Conservation (phyloP, 2,329 filamentous ascomycete genomes). For the Aureobasidium mangrovei region DNA sequence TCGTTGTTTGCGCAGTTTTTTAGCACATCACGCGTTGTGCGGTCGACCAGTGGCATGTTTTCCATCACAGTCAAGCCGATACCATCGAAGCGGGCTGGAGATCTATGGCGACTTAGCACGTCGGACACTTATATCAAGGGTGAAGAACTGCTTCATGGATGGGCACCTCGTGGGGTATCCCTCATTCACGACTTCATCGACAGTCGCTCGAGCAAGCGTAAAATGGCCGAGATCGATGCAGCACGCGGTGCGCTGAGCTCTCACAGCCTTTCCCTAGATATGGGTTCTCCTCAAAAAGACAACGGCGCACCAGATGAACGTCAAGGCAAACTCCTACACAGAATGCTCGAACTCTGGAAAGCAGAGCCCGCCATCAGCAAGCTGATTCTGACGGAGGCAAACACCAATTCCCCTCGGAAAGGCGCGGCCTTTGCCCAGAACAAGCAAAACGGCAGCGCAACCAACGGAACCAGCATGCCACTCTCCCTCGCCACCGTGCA, state of each 20-base stretch:
- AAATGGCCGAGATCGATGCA: conserved; percentile 71
- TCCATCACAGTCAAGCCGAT: conserved; percentile 77
- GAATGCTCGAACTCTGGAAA: conserved; percentile 57
- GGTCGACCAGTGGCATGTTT: conserved; percentile 79
- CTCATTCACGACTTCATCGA: conserved; percentile 80
- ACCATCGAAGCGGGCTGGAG: conserved; percentile 81
- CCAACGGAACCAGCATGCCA: conserved; percentile 34
- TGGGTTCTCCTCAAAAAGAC: conserved; percentile 12
- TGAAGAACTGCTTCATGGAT: conserved; percentile 75
- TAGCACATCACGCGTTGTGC: conserved; percentile 75
- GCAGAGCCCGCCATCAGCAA: conserved; percentile 35
- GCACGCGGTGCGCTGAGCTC: conserved; percentile 52
- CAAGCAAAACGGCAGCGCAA: conserved; percentile 30
- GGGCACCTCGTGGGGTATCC: conserved; percentile 83
- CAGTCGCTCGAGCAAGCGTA: conserved; percentile 62
- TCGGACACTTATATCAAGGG: conserved; percentile 94
- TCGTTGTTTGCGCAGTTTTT: conserved; percentile 83
- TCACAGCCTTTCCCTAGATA: conserved; percentile 29
- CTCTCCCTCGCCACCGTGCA: conserved; percentile 70
- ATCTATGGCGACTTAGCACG: conserved; percentile 94
- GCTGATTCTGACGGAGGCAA: conserved; percentile 39
- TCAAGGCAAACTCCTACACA: conserved; percentile 38
- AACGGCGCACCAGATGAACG: conserved; percentile 24
- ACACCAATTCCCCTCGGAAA: conserved; percentile 59
- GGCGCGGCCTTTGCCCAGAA: conserved; percentile 39